Evolutionary conservation across 2,329 filamentous ascomycete genomes (phyloP), one percentile per base, ranked within the genome.

Genomic region (Diatrype stigma): DNA sequence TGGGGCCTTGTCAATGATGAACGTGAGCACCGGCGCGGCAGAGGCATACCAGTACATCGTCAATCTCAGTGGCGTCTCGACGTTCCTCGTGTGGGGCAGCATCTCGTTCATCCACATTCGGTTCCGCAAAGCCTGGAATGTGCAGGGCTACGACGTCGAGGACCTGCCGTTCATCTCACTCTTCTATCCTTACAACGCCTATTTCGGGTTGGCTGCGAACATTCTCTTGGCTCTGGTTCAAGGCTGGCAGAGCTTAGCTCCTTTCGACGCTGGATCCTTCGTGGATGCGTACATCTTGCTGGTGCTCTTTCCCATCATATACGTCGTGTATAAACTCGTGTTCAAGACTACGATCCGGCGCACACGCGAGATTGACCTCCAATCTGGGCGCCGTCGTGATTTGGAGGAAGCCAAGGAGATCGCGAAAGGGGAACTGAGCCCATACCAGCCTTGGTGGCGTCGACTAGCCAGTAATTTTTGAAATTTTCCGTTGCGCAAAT

Each of bases 1-100:
- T 50, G 87, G 86, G 10, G 77, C 84, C 4, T 70, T 90, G n/a
- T 81, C 82, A n/a, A 82, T 89, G 78, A 87, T 89, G 81, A 89
- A 89, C 59, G 69, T 87, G 32, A 84, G 78, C 35, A 86, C 85
- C 0, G 85, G 84, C 7, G 84, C 85, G 0, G 76, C 79, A 42
- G 75, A 79, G 53, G 85, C 84, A 0, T 90, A 88, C 63, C 67
- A 66, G 6, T 88, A 88, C 67, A 87, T 90, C 52, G 81, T 89
- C 60, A 88, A 87, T 60, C 72, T 89, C 0, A 82, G 77, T 6
- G 86, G 86, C 3, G 84, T 89, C 2, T 84, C 83, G 35, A 87
- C 85, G 0, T 89, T 89, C 62, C 65, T 89, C 2, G 86, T 88
- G 40, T 90, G 86, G 86, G 86, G 75, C 2, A 77, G 77, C 35